Conservation (phyloP, 2,329 filamentous ascomycete genomes). For the Talaromyces verruculosus region DNA sequence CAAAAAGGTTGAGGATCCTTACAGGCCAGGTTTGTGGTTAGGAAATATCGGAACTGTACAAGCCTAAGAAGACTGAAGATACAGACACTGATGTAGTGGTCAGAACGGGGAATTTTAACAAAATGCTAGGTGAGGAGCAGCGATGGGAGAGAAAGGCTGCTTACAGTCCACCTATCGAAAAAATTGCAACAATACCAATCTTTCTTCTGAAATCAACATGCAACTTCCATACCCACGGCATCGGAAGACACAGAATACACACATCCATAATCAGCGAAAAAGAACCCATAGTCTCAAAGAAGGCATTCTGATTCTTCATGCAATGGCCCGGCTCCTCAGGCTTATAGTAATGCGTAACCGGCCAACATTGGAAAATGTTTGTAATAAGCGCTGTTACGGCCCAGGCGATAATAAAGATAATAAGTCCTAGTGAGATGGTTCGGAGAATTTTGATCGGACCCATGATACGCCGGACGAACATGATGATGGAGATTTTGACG, state of each 20-base stretch:
- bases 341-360: conserved; percentile 8
- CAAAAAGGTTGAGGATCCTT: background rate
- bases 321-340: background rate
- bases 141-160: background rate
- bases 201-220: conserved; percentile 1
- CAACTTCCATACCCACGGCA: background rate
- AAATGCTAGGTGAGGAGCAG: background rate
- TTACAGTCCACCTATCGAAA: conserved; percentile 1
- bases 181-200: background rate
- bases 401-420: background rate
- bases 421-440: background rate
- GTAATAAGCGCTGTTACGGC: background rate
- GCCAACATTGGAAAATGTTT: conserved; percentile 9
- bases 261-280: conserved; percentile 6
- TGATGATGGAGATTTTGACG: conserved; percentile 1
- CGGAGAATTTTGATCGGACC: background rate
- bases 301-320: background rate
- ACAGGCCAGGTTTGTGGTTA: conserved; percentile 8
- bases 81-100: background rate
- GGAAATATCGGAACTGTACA: conserved; percentile 10
- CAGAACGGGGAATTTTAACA: background rate
- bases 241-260: background rate
- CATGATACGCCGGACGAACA: conserved; percentile 1
- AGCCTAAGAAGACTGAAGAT: conserved; percentile 11
- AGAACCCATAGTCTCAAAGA: conserved; percentile 7